Evolutionary conservation across 192 early-diverging fungal species (phyloP).

Genomic region (Chytriomyces confervae): DNA sequence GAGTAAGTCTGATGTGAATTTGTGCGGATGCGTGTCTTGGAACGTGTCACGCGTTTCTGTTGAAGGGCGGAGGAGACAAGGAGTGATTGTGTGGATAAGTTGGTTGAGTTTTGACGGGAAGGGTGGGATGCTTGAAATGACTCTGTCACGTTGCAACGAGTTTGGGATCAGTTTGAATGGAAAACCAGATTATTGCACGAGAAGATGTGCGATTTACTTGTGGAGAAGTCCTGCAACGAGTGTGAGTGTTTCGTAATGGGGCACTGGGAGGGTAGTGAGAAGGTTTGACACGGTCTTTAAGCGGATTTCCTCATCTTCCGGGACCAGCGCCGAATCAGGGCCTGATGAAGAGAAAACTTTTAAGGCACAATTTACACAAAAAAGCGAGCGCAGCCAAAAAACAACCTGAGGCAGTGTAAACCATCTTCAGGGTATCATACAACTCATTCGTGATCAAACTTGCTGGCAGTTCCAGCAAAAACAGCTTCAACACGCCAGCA

Average conservation of each 20-base stretch:
- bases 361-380: background rate
- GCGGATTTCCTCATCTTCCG: slow-evolving; percentile 42
- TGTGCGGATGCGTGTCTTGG: slow-evolving; percentile 37
- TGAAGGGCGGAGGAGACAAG: slow-evolving; percentile 43
- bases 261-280: slow-evolving; percentile 33
- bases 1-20: slow-evolving; percentile 43
- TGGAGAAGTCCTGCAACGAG: slow-evolving; percentile 41
- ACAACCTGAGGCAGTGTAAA: slow-evolving; percentile 44
- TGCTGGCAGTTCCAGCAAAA: slow-evolving; percentile 40
- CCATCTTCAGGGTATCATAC: slow-evolving; percentile 41
- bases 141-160: slow-evolving; percentile 5
- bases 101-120: slow-evolving; percentile 30
- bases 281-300: slow-evolving; percentile 37
- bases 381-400: background rate
- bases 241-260: slow-evolving; percentile 44
- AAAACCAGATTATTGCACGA: background rate
- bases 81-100: slow-evolving; percentile 36
- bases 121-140: slow-evolving; percentile 17
- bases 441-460: slow-evolving; percentile 35
- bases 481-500: slow-evolving; percentile 45
- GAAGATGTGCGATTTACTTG: slow-evolving; percentile 16
- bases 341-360: background rate
- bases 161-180: background rate
- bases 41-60: slow-evolving; percentile 39
- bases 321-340: background rate